Percentiles rank a stretch among this genome's conserved stretches.
These are phyloP conservation scores for Euphorbia celastroides DNA, from an alignment of 441 rosid species.

Conservation along the genomic window DNA sequence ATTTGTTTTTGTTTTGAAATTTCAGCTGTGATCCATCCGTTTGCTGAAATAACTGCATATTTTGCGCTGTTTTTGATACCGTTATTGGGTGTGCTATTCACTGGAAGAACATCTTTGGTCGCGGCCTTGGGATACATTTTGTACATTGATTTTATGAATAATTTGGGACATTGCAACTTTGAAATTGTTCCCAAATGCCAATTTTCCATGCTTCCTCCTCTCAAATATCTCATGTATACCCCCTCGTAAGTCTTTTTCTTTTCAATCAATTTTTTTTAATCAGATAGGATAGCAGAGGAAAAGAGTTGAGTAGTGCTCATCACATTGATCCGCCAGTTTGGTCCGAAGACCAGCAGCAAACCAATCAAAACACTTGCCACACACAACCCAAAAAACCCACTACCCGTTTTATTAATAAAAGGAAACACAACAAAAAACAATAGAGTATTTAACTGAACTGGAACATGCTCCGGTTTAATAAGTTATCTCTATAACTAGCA, in stretches of 20 bases:
- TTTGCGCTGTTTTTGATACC: constrained; percentile 42
- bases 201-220: constrained; percentile 51
- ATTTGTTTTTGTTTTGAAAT: neutral
- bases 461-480: no score
- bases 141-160: constrained; percentile 63
- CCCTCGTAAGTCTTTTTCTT: constrained; percentile 35
- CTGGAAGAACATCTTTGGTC: constrained; percentile 27
- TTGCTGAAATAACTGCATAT: constrained; percentile 48
- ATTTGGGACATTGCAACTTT: constrained; percentile 75
- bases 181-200: constrained; percentile 40
- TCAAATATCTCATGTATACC: constrained; percentile 24
- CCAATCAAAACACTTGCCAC: no score
- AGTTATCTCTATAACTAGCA: no score
- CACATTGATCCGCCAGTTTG: no score
- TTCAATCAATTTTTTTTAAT: no score
- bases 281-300: no score
- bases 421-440: no score
- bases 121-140: constrained; percentile 26
- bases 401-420: no score
- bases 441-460: no score
- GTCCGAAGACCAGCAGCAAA: no score
- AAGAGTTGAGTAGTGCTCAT: no score
- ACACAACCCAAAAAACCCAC: no score
- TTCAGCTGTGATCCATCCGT: constrained; percentile 57
- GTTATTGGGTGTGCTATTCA: constrained; percentile 6